Percentiles rank a stretch among this genome's conserved stretches.
Evolutionary conservation across 768 basidiomycete genomes (phyloP).

Genomic region (Trametes meyenii): DNA sequence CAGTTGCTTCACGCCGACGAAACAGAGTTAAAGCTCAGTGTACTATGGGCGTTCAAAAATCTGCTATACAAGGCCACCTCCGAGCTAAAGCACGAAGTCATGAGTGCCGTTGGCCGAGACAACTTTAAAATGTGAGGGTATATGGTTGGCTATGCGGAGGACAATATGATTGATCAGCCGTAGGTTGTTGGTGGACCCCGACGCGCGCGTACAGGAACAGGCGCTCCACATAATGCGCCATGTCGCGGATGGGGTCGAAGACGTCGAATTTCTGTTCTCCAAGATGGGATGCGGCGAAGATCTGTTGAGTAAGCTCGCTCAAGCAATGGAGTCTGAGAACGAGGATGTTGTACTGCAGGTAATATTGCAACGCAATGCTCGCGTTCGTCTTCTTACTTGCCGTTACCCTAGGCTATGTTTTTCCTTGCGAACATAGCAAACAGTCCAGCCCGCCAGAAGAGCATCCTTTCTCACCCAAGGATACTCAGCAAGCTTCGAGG

Average conservation of each 20-base stretch:
- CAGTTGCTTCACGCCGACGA: constrained; percentile 57
- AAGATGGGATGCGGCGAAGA: constrained; percentile 50
- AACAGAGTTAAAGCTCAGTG: constrained; percentile 61
- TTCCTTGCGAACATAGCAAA: constrained; percentile 73
- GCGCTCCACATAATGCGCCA: constrained; percentile 69
- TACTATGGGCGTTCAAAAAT: constrained; percentile 90
- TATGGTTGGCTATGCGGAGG: background rate
- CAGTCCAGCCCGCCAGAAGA: constrained; percentile 50
- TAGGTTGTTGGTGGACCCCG: constrained; percentile 59
- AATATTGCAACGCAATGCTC: background rate
- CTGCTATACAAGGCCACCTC: constrained; percentile 63
- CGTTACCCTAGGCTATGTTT: constrained; percentile 51
- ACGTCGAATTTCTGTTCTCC: constrained; percentile 61
- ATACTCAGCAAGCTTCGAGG: constrained; percentile 57
- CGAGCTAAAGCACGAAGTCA: constrained; percentile 66
- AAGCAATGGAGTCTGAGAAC: constrained; percentile 52
- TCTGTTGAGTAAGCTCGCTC: constrained; percentile 49
- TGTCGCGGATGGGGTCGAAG: constrained; percentile 63
- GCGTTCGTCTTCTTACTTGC: background rate
- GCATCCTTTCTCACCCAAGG: constrained; percentile 52
- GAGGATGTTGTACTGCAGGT: constrained; percentile 61
- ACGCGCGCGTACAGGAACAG: constrained; percentile 68
- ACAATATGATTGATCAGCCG: background rate
- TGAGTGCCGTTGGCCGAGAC: constrained; percentile 70
- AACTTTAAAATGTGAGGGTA: constrained; percentile 55